Base-by-base conservation (phyloP, 2,329 filamentous ascomycete species). In the Exserohilum rostratum region DNA sequence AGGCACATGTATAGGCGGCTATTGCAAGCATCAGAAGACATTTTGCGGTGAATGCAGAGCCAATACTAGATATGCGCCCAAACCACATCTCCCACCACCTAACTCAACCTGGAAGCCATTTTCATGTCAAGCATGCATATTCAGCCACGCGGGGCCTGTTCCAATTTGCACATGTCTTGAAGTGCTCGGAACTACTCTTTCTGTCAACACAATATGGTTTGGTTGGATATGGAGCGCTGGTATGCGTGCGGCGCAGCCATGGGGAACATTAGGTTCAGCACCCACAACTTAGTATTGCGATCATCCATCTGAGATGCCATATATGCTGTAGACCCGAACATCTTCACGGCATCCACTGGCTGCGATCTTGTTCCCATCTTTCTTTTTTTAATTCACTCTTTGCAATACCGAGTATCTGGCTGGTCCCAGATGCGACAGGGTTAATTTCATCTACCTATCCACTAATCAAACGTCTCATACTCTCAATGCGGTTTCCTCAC, bases 401-500 rank as follows among this genome's bases (percentile, higher is more conserved):
- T 55, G n/a, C 49, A 29, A 18, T 29, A 27, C 15, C 39, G 30
- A 20, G 46, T 30, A 57, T 43, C 58, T 60, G 64, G 61, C 61
- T 54, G 62, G 61, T n/a, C 22, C 61, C 62, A 54, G 60, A 45
- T 40, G 20, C 17, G n/a, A 27, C 20, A 10, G 17, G 9, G 17
- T 27, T 25, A 38, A 33, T 47, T 34, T 9, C 20, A 17, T 48
- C 27, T 25, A 7, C 30, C 29, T 38, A 46, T 22, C 15, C 27
- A 39, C 4, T 33, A 27, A 25, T 39, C 3, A 7, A 17, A 22
- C 20, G 10, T n/a, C 25, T 20, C 7, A 10, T 12, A 30, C 44
- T 47, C 62, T 55, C 38, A 47, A 72, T 72, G 70, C 65, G 51
- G 49, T 53, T 65, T 33, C 62, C 68, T 55, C 57, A 59, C 22